Evolutionary conservation across 2,329 filamentous ascomycete genomes (phyloP).

Genomic region (Paracoccidioides brasiliensis): DNA sequence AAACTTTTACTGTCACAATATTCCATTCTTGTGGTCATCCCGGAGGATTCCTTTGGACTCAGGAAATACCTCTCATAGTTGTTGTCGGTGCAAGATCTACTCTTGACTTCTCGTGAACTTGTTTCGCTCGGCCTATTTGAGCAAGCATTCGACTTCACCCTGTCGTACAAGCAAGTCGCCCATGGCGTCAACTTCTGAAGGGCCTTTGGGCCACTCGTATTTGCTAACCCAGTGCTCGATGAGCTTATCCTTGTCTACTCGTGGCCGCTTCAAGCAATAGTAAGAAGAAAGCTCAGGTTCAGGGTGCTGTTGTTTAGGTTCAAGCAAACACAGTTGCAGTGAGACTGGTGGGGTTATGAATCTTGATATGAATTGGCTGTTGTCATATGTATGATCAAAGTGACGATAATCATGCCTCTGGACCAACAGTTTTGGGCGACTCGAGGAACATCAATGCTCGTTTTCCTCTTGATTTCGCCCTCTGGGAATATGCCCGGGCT

Average conservation of each 20-base stretch:
- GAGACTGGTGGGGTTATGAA: neutral
- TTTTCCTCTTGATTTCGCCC: too few species aligned
- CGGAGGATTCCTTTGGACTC: conserved; percentile 13
- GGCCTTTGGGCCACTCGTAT: conserved; percentile 16
- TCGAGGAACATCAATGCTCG: neutral
- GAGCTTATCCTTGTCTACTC: conserved; percentile 12
- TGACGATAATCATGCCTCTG: too few species aligned
- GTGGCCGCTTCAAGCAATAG: neutral
- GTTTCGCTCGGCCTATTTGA: conserved; percentile 12
- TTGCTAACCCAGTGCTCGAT: conserved; percentile 18
- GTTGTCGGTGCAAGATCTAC: conserved; percentile 8
- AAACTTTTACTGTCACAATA: conserved; percentile 16
- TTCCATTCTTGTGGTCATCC: conserved; percentile 10
- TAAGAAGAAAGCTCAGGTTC: neutral
- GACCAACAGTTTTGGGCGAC: too few species aligned
- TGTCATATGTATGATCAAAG: too few species aligned
- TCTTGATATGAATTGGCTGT: too few species aligned
- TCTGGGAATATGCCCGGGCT: neutral
- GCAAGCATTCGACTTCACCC: conserved; percentile 13
- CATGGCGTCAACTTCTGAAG: conserved; percentile 9
- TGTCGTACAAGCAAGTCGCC: conserved; percentile 16
- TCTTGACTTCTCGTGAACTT: conserved; percentile 12
- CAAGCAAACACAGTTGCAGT: neutral
- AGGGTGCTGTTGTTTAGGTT: neutral
- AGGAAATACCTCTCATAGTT: conserved; percentile 3